Evolutionary conservation across 2,329 filamentous ascomycete species (phyloP), one percentile per base, ranked within the genome.

Genomic region (Exophiala mesophila): DNA sequence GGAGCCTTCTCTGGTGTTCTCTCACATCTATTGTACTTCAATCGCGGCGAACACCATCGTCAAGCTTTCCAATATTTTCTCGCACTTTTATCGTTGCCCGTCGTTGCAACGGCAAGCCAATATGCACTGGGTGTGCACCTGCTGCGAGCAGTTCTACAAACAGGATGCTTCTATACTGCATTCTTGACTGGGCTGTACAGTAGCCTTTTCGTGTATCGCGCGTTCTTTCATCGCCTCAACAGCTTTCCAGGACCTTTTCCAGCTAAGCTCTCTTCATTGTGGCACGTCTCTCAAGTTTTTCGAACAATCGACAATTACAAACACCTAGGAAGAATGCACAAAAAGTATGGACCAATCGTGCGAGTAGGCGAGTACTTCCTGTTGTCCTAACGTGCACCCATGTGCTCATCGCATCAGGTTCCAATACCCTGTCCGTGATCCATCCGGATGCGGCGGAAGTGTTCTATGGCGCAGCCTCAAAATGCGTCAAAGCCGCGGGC

Each of bases 401-500:
- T n/a, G n/a, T n/a, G n/a, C n/a, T n/a, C n/a, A n/a, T n/a, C n/a
- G n/a, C n/a, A n/a, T n/a, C 37, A 41, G 39, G 39, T 19, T 44
- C 49, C 10, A 39, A 44, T 31, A 43, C 45, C 9, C 5, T 52
- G 5, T 48, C 44, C 12, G 41, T 46, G 9, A 39, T 35, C 15
- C 38, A 52, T 18, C 46, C 42, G 19, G 30, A 45, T n/a, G 60
- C 56, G 46, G 49, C 67, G 46, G 41, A 64, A 52, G 41, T 50
- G 36, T 60, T 71, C 8, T 68, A 68, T 36, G 65, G 63, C 0
- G 39, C 56, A 3, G 52, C 58, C 20, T 59, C 66, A 2, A 57
- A 59, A 47, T 69, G 65, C 21, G 51, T 44, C 13, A 73, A 72
- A 45, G 55, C 52, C 1, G 51, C 59, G 0, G 70, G 61, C 59